Percentiles rank a stretch among this genome's conserved stretches.
phyloP scores from a whole-genome alignment of 148 eudicot species.

The Camellia japonica region DNA sequence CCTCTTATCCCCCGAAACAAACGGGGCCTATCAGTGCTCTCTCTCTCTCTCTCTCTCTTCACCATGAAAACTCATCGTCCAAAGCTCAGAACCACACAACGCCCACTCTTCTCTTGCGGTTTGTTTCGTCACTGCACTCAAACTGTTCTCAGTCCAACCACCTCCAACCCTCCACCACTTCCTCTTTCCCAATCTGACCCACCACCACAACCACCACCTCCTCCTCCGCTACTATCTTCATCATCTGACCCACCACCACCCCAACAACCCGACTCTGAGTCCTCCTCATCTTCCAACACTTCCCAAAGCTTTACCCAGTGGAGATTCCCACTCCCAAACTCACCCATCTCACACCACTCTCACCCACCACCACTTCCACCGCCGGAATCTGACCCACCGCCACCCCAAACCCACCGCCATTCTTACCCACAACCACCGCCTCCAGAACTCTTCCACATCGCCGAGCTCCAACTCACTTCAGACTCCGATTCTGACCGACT shows the following conservation, averaged over 20 bases:
- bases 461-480: constrained; percentile 61
- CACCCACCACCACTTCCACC: constrained; percentile 12
- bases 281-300: constrained; percentile 77
- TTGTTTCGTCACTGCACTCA: constrained; percentile 81
- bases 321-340: constrained; percentile 55
- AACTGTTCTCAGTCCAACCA: constrained; percentile 64
- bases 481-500: constrained; percentile 45
- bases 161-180: constrained; percentile 42
- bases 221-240: background rate
- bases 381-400: background rate
- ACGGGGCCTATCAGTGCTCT: background rate
- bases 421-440: background rate
- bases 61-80: constrained; percentile 41
- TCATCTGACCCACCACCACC: constrained; percentile 18
- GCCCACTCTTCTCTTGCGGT: constrained; percentile 69
- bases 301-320: constrained; percentile 95
- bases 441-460: constrained; percentile 59
- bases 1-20: too few species aligned
- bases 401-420: background rate
- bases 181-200: constrained; percentile 20
- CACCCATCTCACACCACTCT: constrained; percentile 38
- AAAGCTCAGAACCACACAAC: constrained; percentile 51
- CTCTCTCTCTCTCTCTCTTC: constrained; percentile 15
- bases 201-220: constrained; percentile 23
- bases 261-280: constrained; percentile 40